Percentiles rank a stretch among this genome's conserved stretches.
Evolutionary conservation across 495 filamentous ascomycete species (phyloP).

Genomic region (Penicillium argentinense): DNA sequence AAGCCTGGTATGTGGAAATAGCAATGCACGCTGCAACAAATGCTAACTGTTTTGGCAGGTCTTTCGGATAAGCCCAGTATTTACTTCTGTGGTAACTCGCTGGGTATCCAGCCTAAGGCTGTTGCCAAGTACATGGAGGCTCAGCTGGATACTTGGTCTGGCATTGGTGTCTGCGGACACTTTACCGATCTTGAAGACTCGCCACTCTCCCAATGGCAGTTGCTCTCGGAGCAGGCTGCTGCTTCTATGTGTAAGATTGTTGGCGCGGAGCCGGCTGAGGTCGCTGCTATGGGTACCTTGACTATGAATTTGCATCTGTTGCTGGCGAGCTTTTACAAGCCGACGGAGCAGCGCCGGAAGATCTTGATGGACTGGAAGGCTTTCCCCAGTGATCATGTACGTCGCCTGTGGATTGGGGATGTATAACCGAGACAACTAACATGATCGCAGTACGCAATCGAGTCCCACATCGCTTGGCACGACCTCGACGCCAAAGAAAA

Average conservation of each 20-base stretch:
- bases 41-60: slow-evolving; percentile 18
- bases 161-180: slow-evolving; percentile 87
- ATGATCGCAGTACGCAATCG: slow-evolving; percentile 73
- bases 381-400: slow-evolving; percentile 89
- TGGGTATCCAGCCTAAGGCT: slow-evolving; percentile 83
- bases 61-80: slow-evolving; percentile 54
- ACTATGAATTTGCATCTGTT: slow-evolving; percentile 89
- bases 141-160: slow-evolving; percentile 85
- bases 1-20: slow-evolving; percentile 35
- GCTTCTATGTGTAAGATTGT: slow-evolving; percentile 77
- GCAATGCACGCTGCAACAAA: background rate
- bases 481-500: slow-evolving; percentile 62
- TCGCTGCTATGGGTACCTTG: slow-evolving; percentile 90
- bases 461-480: slow-evolving; percentile 84
- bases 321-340: slow-evolving; percentile 87
- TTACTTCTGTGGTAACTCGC: slow-evolving; percentile 94
- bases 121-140: slow-evolving; percentile 69
- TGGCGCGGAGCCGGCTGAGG: slow-evolving; percentile 72
- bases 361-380: slow-evolving; percentile 93
- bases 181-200: slow-evolving; percentile 77
- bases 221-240: slow-evolving; percentile 71
- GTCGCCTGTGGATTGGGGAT: too few relatives aligned
- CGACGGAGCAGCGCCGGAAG: slow-evolving; percentile 71
- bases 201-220: slow-evolving; percentile 73
- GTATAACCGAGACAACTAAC: background rate